Evolutionary conservation across 2,329 filamentous ascomycete genomes (phyloP).

Genomic region (Penicillium hordei): DNA sequence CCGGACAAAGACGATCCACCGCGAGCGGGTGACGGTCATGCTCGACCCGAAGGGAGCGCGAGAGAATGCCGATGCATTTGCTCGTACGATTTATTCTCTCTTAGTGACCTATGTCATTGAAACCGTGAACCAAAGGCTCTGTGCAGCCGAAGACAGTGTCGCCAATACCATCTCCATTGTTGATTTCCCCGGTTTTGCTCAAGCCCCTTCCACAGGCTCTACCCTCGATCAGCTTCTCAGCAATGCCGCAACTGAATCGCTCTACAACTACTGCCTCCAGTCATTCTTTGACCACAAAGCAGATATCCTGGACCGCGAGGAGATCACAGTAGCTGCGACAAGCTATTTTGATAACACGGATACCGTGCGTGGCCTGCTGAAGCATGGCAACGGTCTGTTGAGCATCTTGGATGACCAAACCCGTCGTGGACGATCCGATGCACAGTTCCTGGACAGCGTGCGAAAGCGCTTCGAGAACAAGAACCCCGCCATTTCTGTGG

Average conservation of each 20-base stretch:
- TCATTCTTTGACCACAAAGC: slow-evolving; percentile 96
- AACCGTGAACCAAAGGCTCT: slow-evolving; percentile 84
- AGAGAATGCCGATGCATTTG: slow-evolving; percentile 89
- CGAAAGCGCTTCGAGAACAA: slow-evolving; percentile 93
- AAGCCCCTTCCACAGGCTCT: slow-evolving; percentile 78
- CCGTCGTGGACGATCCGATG: slow-evolving; percentile 79
- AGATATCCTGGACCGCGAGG: slow-evolving; percentile 89
- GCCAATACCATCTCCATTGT: slow-evolving; percentile 93
- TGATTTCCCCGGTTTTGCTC: slow-evolving; percentile 93
- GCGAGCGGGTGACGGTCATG: slow-evolving; percentile 98
- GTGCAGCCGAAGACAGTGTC: slow-evolving; percentile 81
- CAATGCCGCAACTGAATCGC: slow-evolving; percentile 86
- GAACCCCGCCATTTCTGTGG: slow-evolving; percentile 83
- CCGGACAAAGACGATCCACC: slow-evolving; percentile 94
- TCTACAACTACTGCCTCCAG: slow-evolving; percentile 91
- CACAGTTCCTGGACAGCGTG: slow-evolving; percentile 85
- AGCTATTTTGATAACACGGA: slow-evolving; percentile 99
- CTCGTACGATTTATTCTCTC: slow-evolving; percentile 87
- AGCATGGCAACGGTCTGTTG: slow-evolving; percentile 86
- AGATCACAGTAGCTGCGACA: slow-evolving; percentile 83
- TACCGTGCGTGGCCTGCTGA: slow-evolving; percentile 85
- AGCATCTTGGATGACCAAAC: slow-evolving; percentile 97
- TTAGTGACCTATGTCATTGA: slow-evolving; percentile 94
- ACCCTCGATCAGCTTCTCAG: slow-evolving; percentile 88
- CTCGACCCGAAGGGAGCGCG: slow-evolving; percentile 87